Conservation (phyloP, 2,329 filamentous ascomycete species). For the Cordyceps militaris region DNA sequence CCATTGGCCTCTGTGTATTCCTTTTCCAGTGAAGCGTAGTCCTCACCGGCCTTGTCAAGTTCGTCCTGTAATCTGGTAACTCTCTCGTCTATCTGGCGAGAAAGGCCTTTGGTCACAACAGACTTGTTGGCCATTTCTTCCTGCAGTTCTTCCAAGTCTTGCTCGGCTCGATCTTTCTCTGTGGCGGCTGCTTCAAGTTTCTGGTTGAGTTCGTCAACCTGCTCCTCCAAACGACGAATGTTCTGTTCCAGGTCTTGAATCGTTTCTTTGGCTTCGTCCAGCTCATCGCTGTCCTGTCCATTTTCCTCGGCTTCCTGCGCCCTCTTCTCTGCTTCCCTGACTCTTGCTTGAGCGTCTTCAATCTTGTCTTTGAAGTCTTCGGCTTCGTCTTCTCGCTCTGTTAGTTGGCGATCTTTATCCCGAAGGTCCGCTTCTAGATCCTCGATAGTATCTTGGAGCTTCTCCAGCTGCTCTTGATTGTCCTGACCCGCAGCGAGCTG, state of each 20-base stretch:
- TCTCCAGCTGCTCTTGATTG: conserved; percentile 53
- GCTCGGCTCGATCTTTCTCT: conserved; percentile 51
- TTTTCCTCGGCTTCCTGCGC: conserved; percentile 51
- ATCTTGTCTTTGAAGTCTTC: conserved; percentile 55
- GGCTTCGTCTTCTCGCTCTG: conserved; percentile 68
- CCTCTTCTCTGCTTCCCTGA: conserved; percentile 47
- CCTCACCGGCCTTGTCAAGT: conserved; percentile 45
- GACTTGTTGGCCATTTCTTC: conserved; percentile 77
- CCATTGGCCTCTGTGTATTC: conserved; percentile 39
- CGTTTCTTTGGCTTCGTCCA: conserved; percentile 50
- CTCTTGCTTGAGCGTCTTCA: conserved; percentile 49
- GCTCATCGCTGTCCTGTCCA: conserved; percentile 41
- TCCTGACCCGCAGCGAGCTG: conserved; percentile 51
- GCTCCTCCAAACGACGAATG: conserved; percentile 45
- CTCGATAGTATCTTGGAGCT: conserved; percentile 64
- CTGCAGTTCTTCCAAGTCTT: conserved; percentile 58
- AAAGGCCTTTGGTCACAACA: conserved; percentile 65
- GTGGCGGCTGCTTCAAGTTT: conserved; percentile 46
- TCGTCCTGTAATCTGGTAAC: conserved; percentile 59
- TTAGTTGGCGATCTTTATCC: conserved; percentile 66
- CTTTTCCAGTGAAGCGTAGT: conserved; percentile 45
- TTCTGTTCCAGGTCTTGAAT: conserved; percentile 52
- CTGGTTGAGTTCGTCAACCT: conserved; percentile 48
- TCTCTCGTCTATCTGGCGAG: conserved; percentile 68
- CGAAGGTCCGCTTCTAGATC: conserved; percentile 70